Evolutionary conservation across 306 rosid genomes (phyloP).

Genomic region (Trifolium subterraneum): DNA sequence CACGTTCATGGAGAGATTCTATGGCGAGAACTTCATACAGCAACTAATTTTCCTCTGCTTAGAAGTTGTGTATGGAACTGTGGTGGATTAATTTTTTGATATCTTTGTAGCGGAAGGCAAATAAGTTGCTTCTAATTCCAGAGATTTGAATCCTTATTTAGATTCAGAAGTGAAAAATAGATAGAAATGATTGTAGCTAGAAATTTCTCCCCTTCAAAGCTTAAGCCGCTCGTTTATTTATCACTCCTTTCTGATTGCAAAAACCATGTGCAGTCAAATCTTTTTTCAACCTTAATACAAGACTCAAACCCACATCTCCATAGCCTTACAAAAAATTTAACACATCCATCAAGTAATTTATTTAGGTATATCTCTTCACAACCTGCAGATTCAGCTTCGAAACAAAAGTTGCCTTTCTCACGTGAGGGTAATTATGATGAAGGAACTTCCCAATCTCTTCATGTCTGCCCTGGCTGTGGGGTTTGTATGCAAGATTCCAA

Average conservation of each 20-base stretch:
- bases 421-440: slow-evolving; percentile 92
- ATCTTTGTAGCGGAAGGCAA: slow-evolving; percentile 8
- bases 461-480: slow-evolving; percentile 91
- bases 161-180: slow-evolving; percentile 1
- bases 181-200: slow-evolving; percentile 50
- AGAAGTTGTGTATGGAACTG: not conserved
- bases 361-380: slow-evolving; percentile 45
- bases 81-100: slow-evolving; percentile 15
- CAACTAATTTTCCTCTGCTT: not conserved
- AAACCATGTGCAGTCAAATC: slow-evolving; percentile 14
- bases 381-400: slow-evolving; percentile 31
- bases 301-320: slow-evolving; percentile 31
- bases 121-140: not conserved
- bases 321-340: slow-evolving; percentile 1
- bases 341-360: slow-evolving; percentile 34
- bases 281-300: slow-evolving; percentile 19
- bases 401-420: slow-evolving; percentile 49
- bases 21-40: not conserved
- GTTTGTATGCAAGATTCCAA: slow-evolving; percentile 77
- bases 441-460: slow-evolving; percentile 43
- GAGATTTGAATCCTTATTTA: slow-evolving; percentile 6
- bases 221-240: slow-evolving; percentile 41
- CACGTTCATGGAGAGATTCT: not conserved
- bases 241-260: slow-evolving; percentile 37
- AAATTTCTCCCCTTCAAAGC: slow-evolving; percentile 47